A percentile compares a stretch with the other conserved stretches of the same genome.
phyloP scores from a whole-genome alignment of 2,329 filamentous ascomycete genomes.

The Paecilomyces sp. region DNA sequence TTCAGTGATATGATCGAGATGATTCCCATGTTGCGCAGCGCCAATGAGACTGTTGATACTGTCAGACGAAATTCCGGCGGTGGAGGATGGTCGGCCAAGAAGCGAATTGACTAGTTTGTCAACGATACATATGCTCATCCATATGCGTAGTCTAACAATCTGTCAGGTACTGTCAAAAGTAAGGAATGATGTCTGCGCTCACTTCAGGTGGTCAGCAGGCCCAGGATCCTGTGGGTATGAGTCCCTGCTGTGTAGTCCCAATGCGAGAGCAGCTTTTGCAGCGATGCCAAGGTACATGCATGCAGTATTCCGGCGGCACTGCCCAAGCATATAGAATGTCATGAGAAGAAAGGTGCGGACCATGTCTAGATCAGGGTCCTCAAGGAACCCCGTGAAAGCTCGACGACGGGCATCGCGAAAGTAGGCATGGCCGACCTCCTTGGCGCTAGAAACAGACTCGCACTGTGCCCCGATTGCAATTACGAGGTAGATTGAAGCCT shows the following conservation, averaged over 20 bases:
- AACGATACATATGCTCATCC: no score
- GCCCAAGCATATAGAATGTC: conserved; percentile 54
- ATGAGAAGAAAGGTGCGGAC: conserved; percentile 49
- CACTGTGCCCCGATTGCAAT: conserved; percentile 50
- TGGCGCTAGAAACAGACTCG: conserved; percentile 19
- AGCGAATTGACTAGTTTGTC: no score
- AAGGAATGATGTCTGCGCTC: background rate
- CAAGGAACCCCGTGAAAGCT: conserved; percentile 46
- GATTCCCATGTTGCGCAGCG: no score
- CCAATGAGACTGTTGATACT: no score
- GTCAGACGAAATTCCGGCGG: no score
- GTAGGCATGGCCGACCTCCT: conserved; percentile 29
- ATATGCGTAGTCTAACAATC: background rate
- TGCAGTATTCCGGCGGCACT: conserved; percentile 52
- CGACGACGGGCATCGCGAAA: conserved; percentile 44
- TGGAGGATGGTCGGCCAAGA: no score
- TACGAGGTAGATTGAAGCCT: conserved; percentile 30
- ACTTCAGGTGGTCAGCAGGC: background rate
- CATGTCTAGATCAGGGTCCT: conserved; percentile 48
- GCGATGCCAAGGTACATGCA: conserved; percentile 60
- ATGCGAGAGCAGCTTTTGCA: conserved; percentile 48
- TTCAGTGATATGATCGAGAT: no score
- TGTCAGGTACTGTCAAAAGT: background rate
- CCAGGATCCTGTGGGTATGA: background rate
- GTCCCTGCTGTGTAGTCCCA: conserved; percentile 46